phyloP scores from a whole-genome alignment of 441 rosid species.

The Populus hybrid region DNA sequence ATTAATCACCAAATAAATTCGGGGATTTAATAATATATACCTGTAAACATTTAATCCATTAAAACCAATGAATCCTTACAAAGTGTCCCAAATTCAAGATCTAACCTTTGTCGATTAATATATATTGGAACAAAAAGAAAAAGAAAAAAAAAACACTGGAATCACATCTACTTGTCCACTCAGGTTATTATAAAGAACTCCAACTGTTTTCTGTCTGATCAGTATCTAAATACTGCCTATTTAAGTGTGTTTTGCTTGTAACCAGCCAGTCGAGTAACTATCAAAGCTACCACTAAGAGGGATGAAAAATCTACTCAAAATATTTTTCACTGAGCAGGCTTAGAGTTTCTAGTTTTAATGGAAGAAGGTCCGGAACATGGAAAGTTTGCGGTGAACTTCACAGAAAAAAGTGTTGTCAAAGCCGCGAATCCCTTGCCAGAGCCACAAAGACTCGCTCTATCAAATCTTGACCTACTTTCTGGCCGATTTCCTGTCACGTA shows the following conservation, averaged over 20 bases:
- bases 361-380: conserved; percentile 14
- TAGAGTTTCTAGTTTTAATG: conserved; percentile 14
- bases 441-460: conserved; percentile 40
- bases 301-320: background rate
- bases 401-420: conserved; percentile 40
- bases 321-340: background rate
- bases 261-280: background rate
- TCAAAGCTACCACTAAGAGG: background rate
- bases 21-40: too few species aligned
- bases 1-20: too few species aligned
- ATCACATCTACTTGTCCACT: background rate
- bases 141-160: background rate
- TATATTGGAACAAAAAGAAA: too few species aligned
- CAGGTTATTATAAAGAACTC: too few species aligned
- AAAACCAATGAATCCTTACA: too few species aligned
- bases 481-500: conserved; percentile 83
- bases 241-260: background rate
- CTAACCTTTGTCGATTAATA: too few species aligned
- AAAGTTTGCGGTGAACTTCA: conserved; percentile 39
- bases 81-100: too few species aligned
- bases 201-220: background rate
- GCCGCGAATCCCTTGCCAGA: conserved; percentile 29
- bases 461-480: conserved; percentile 85
- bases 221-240: background rate
- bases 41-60: too few species aligned